Percentiles rank a stretch among this genome's conserved stretches.
Evolutionary conservation across 352 stramenopile genomes (phyloP).

Genomic region (Pythium aquatile): DNA sequence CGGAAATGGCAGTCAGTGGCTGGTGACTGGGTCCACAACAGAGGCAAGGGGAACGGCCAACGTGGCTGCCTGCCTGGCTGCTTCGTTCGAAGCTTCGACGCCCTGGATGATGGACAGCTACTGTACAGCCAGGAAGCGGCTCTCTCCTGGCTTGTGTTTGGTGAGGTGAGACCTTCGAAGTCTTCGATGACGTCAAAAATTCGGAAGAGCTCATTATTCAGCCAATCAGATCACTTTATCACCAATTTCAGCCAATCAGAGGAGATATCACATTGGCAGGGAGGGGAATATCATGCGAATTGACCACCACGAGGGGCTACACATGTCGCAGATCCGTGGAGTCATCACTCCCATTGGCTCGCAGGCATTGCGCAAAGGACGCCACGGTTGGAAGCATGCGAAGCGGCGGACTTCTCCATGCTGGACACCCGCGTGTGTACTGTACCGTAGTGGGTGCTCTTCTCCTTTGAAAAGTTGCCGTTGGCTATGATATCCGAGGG

Average conservation of each 20-base stretch:
- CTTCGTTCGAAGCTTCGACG: not conserved
- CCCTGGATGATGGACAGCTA: not conserved
- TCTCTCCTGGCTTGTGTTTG: not conserved
- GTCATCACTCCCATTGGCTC: not conserved
- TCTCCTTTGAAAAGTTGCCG: not conserved
- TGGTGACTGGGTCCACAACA: not conserved
- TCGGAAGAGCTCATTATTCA: slow-evolving; percentile 5
- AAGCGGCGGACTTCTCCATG: not conserved
- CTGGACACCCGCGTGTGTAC: not conserved
- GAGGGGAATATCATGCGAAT: not conserved
- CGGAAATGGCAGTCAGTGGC: not conserved
- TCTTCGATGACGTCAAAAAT: slow-evolving; percentile 15
- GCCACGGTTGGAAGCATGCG: not conserved
- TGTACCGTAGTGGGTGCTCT: not conserved
- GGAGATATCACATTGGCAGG: not conserved
- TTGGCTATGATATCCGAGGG: not conserved
- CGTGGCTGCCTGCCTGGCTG: not conserved
- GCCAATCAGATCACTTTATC: slow-evolving; percentile 13
- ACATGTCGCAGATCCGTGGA: slow-evolving; percentile 20
- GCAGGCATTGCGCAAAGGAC: not conserved
- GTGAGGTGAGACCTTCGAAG: not conserved
- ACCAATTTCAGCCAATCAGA: slow-evolving; percentile 2
- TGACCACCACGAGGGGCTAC: not conserved
- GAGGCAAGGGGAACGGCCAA: not conserved
- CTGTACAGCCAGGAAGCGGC: not conserved